Percentiles rank a stretch among this genome's conserved stretches.
These are phyloP conservation scores for Ilyonectria destructans DNA, from an alignment of 2,329 filamentous ascomycete species.

Conservation along the genomic window DNA sequence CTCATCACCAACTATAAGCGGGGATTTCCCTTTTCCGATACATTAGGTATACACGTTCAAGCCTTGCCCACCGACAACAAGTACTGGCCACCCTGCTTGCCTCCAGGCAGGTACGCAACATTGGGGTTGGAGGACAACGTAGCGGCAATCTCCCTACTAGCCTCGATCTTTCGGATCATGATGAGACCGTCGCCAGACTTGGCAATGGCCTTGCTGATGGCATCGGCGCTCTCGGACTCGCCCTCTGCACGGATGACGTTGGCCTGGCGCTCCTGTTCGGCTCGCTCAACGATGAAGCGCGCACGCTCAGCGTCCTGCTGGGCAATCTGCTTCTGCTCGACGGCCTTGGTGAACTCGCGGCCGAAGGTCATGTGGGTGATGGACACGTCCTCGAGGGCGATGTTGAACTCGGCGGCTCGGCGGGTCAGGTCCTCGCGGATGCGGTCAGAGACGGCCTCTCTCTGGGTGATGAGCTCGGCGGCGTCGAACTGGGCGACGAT, in stretches of 20 bases:
- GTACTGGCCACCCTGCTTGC: conserved; percentile 73
- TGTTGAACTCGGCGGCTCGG: conserved; percentile 98
- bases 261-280: conserved; percentile 98
- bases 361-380: conserved; percentile 99
- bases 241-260: conserved; percentile 99
- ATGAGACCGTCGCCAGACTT: conserved; percentile 95
- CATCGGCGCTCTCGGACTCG: conserved; percentile 96
- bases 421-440: conserved; percentile 94
- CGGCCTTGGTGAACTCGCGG: conserved; percentile 97
- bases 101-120: conserved; percentile 92
- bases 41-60: conserved; percentile 46
- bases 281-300: conserved; percentile 97
- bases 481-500: conserved; percentile 99
- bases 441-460: conserved; percentile 95
- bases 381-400: conserved; percentile 97
- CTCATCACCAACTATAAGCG: conserved; percentile 54
- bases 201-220: conserved; percentile 92
- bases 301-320: conserved; percentile 99
- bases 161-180: conserved; percentile 97
- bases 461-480: conserved; percentile 98
- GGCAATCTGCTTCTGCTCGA: conserved; percentile 99
- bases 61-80: conserved; percentile 68
- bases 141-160: conserved; percentile 94
- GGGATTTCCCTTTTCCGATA: conserved; percentile 51
- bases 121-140: conserved; percentile 93